Evolutionary conservation across 192 early-diverging fungal species (phyloP).

Genomic region (Linnemannia schmuckeri): DNA sequence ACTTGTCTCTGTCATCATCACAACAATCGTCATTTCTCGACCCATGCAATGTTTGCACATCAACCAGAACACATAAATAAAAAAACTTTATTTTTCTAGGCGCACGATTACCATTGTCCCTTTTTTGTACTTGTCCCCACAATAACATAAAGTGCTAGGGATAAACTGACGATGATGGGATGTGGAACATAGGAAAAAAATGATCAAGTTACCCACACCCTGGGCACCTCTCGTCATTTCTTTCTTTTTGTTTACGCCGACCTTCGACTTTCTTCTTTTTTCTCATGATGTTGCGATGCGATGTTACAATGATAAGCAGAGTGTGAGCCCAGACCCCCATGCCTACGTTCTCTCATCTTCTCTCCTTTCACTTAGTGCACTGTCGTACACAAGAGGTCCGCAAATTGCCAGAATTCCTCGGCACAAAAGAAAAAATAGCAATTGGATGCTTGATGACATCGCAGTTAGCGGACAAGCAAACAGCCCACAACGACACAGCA

Average conservation of each 20-base stretch:
- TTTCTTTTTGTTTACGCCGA: neutral
- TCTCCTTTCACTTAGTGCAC: neutral
- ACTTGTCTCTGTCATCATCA: too few relatives aligned
- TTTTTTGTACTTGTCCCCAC: too few relatives aligned
- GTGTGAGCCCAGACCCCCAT: neutral
- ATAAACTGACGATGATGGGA: too few relatives aligned
- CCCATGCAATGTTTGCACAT: too few relatives aligned
- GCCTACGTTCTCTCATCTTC: neutral
- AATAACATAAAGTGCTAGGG: too few relatives aligned
- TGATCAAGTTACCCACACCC: neutral
- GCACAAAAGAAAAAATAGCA: neutral
- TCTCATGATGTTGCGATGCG: neutral
- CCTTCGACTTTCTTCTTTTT: neutral
- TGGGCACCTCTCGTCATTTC: neutral
- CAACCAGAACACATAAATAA: too few relatives aligned
- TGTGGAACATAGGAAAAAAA: neutral
- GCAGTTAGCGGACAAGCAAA: neutral
- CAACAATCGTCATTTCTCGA: too few relatives aligned
- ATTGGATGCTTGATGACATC: constrained; percentile 4
- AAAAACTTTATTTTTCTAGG: too few relatives aligned
- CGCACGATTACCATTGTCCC: too few relatives aligned
- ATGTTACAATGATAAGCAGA: neutral
- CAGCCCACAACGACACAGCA: neutral
- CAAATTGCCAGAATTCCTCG: neutral
- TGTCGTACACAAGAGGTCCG: too few relatives aligned